Evolutionary conservation across 2,329 filamentous ascomycete species (phyloP).

Genomic region (Trichoderma harzianum): DNA sequence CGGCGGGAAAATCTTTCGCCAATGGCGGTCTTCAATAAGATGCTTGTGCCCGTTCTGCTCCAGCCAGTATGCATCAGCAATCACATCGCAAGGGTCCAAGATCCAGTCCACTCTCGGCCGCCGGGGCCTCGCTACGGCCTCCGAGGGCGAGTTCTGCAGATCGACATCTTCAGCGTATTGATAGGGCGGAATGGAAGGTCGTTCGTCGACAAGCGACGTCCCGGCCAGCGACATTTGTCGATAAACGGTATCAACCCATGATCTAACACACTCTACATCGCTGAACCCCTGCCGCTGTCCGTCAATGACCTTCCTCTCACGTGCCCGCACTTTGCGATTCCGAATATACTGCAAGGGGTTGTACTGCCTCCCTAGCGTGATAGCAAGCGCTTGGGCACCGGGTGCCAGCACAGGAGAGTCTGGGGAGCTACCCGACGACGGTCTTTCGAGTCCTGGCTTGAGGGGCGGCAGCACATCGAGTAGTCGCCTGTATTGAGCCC

Average conservation of each 20-base stretch:
- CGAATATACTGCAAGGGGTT: conserved; percentile 92
- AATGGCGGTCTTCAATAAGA: conserved; percentile 75
- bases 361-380: conserved; percentile 65
- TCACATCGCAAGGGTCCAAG: conserved; percentile 75
- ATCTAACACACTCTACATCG: conserved; percentile 65
- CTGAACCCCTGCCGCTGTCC: conserved; percentile 73
- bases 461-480: conserved; percentile 77
- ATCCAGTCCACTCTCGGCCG: conserved; percentile 82
- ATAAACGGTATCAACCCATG: conserved; percentile 71
- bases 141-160: conserved; percentile 39
- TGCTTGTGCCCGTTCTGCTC: conserved; percentile 78
- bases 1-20: conserved; percentile 67
- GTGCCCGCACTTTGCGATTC: conserved; percentile 79
- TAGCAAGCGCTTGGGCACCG: conserved; percentile 30
- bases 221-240: conserved; percentile 29
- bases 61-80: conserved; percentile 89
- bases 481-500: conserved; percentile 76
- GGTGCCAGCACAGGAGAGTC: conserved; percentile 35
- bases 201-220: conserved; percentile 25
- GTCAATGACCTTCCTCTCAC: conserved; percentile 72
- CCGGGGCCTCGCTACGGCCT: conserved; percentile 55
- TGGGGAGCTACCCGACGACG: conserved; percentile 41
- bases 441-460: conserved; percentile 41
- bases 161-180: conserved; percentile 43
- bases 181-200: conserved; percentile 43